These are phyloP conservation scores for Ophiostoma australiae DNA, from an alignment of 2,329 filamentous ascomycete species.

Conservation along the genomic window DNA sequence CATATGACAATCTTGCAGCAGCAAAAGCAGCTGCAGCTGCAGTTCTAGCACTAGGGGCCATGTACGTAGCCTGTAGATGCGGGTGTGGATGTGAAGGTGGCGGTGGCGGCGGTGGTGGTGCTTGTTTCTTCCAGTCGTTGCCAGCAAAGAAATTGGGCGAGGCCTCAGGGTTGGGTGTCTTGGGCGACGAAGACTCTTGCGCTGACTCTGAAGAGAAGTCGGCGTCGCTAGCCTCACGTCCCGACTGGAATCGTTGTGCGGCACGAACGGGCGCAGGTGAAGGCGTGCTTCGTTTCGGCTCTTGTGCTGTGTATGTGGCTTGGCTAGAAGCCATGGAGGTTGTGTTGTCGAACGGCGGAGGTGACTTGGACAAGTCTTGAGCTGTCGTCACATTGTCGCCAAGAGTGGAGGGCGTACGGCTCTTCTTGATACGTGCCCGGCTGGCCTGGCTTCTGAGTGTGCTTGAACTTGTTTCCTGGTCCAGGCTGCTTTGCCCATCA, in stretches of 20 bases:
- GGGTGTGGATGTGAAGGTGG: constrained; percentile 41
- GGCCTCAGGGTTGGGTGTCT: constrained; percentile 48
- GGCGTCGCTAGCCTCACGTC: constrained; percentile 39
- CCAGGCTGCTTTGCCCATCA: constrained; percentile 28
- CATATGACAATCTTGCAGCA: constrained; percentile 35
- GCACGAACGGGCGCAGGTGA: neutral
- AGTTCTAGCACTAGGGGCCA: neutral
- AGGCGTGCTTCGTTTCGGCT: neutral
- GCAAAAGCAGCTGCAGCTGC: constrained; percentile 17
- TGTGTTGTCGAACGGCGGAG: constrained; percentile 46
- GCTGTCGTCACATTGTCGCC: constrained; percentile 31
- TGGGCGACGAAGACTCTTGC: constrained; percentile 55
- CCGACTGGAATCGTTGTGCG: constrained; percentile 24
- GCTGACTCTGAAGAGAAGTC: constrained; percentile 49
- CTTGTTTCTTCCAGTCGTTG: constrained; percentile 33
- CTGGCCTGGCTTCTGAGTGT: constrained; percentile 18
- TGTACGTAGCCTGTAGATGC: constrained; percentile 27
- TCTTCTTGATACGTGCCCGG: constrained; percentile 18
- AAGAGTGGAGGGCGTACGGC: constrained; percentile 22
- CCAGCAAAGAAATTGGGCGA: constrained; percentile 24
- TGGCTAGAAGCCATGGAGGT: constrained; percentile 54
- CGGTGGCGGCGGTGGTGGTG: constrained; percentile 34
- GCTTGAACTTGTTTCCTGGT: constrained; percentile 28
- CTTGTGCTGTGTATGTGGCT: constrained; percentile 41
- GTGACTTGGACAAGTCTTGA: constrained; percentile 46